Evolutionary conservation across 108 stramenopile genomes (phyloP), one percentile per base, ranked within the genome.

Genomic region (Tribonema minus): DNA sequence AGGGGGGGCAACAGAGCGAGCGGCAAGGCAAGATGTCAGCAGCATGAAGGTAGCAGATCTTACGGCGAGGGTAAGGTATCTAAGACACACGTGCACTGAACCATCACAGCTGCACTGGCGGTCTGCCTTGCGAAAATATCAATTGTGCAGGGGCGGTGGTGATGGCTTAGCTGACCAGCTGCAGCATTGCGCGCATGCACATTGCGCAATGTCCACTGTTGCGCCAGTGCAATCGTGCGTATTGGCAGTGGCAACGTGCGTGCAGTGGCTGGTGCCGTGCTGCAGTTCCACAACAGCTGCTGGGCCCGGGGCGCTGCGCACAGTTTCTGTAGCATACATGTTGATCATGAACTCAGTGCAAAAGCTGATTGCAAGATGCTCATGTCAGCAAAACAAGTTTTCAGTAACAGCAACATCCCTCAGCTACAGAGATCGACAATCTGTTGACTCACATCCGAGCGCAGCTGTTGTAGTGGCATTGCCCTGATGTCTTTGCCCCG

Each of bases 401-500:
- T n/a, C n/a, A n/a, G n/a, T n/a, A n/a, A n/a, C n/a, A n/a, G n/a
- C n/a, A n/a, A n/a, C n/a, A n/a, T n/a, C n/a, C n/a, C n/a, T n/a
- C n/a, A n/a, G n/a, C n/a, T n/a, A n/a, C n/a, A n/a, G n/a, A n/a
- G n/a, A n/a, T n/a, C n/a, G n/a, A n/a, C n/a, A n/a, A n/a, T n/a
- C n/a, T n/a, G n/a, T n/a, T 68, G 26, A 3, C 46, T 30, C 60
- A 78, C 71, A 7, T 69, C 70, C 15, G 71, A 63, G 7, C 71
- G 76, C 58, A 72, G 61, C 61, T 70, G 33, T 6, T 36, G 20
- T 2, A 81, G 71, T 12, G 76, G 80, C 34, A 86, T 12, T 9
- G 27, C 4, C n/a, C 2, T 23, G 1, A 96, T 61, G 77, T 94
- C 91, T 2, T 89, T 74, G 25, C 91, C 93, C 77, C 94, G 94